Conservation (phyloP, 2,329 filamentous ascomycete species). For the Cercospora beticola region DNA sequence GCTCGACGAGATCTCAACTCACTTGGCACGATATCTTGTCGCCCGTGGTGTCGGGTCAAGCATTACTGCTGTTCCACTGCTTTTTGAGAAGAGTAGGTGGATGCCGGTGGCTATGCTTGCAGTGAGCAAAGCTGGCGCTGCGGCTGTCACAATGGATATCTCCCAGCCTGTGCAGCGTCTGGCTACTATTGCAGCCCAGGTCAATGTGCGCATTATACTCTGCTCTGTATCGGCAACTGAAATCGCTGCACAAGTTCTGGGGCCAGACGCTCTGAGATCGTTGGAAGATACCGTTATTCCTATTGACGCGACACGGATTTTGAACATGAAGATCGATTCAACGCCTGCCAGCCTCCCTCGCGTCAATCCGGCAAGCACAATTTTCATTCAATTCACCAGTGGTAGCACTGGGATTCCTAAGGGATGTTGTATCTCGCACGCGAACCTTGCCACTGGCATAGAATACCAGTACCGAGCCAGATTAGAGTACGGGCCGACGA, state of each 20-base stretch:
- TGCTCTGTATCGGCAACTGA: not conserved
- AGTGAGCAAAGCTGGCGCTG: slow-evolving; percentile 35
- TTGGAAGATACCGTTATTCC: not conserved
- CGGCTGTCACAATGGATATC: slow-evolving; percentile 33
- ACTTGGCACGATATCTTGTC: not conserved
- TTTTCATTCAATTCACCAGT: slow-evolving; percentile 9
- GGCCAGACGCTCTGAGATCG: not conserved
- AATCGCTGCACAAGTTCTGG: not conserved
- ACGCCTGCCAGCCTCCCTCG: slow-evolving; percentile 6
- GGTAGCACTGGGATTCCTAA: slow-evolving; percentile 15
- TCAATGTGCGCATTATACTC: slow-evolving; percentile 22
- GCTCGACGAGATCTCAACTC: slow-evolving; percentile 20
- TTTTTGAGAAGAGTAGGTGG: slow-evolving; percentile 33
- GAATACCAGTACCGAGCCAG: not conserved
- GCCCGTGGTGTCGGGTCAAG: not conserved
- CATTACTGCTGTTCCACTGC: slow-evolving; percentile 24
- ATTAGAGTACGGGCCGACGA: not conserved
- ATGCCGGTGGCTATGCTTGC: slow-evolving; percentile 31
- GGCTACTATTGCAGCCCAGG: slow-evolving; percentile 30
- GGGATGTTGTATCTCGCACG: slow-evolving; percentile 10
- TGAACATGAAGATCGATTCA: not conserved
- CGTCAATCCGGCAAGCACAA: slow-evolving; percentile 5
- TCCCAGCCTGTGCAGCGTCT: slow-evolving; percentile 31
- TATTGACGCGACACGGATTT: not conserved
- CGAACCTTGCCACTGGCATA: slow-evolving; percentile 4